Conservation (phyloP, 2,329 filamentous ascomycete species). For the Calonectria ilicicola region DNA sequence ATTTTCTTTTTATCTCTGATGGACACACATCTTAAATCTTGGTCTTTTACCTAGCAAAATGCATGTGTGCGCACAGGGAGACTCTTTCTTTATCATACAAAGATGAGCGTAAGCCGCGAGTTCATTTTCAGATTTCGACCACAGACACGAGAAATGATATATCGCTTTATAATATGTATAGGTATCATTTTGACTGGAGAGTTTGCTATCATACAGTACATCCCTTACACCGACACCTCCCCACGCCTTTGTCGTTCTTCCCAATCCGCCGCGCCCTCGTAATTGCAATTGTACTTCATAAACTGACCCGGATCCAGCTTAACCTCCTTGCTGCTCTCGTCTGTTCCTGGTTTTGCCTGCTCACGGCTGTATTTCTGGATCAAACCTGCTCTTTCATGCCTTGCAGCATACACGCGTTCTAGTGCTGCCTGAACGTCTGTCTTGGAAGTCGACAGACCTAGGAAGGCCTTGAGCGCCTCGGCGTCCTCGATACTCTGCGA, state of each 20-base stretch:
- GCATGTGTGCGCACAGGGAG: too few species aligned
- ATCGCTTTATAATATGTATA: not conserved
- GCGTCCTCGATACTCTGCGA: slow-evolving; percentile 28
- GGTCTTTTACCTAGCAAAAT: too few species aligned
- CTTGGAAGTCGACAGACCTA: not conserved
- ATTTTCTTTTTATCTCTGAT: too few species aligned
- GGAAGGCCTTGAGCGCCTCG: slow-evolving; percentile 17
- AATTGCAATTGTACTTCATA: slow-evolving; percentile 38
- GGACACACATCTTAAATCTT: too few species aligned
- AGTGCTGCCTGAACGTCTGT: slow-evolving; percentile 7
- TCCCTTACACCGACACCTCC: not conserved
- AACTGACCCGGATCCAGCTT: slow-evolving; percentile 37
- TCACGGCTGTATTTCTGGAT: slow-evolving; percentile 38
- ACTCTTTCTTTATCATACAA: too few species aligned
- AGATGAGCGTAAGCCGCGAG: too few species aligned
- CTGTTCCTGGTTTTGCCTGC: slow-evolving; percentile 35
- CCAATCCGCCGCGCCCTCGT: slow-evolving; percentile 34
- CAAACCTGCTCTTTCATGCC: slow-evolving; percentile 28
- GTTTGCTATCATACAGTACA: not conserved
- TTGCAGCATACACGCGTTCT: slow-evolving; percentile 18
- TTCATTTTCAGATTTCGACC: too few species aligned
- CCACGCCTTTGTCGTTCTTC: slow-evolving; percentile 28
- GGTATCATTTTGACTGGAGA: not conserved
- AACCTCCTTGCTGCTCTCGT: slow-evolving; percentile 25
- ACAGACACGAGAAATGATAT: too few species aligned